Evolutionary conservation across 352 stramenopile genomes (phyloP).

Genomic region (Pythium myriotylum): DNA sequence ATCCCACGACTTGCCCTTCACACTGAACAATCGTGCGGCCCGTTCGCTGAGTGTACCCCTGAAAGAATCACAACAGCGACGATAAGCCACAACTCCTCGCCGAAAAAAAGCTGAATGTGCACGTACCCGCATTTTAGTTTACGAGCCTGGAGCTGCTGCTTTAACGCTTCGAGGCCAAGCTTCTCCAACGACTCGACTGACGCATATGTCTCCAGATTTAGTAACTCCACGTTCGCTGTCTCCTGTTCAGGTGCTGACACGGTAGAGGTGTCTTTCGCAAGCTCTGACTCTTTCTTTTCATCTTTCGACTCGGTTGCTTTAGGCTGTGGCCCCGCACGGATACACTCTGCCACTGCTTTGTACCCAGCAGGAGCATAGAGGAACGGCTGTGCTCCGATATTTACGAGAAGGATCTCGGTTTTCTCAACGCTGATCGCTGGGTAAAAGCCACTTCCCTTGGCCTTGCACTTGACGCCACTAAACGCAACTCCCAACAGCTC

Average conservation of each 20-base stretch:
- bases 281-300: not conserved
- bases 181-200: conserved; percentile 72
- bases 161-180: conserved; percentile 91
- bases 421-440: conserved; percentile 85
- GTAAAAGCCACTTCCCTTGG: conserved; percentile 47
- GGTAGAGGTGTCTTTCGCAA: not conserved
- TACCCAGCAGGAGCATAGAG: conserved; percentile 52
- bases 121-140: conserved; percentile 96
- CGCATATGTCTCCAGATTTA: conserved; percentile 63
- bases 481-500: conserved; percentile 66
- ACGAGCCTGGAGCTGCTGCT: conserved; percentile 90
- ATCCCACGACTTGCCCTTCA: conserved; percentile 91
- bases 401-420: conserved; percentile 80
- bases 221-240: conserved; percentile 17
- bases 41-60: conserved; percentile 91
- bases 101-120: not conserved
- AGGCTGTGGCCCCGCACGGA: conserved; percentile 4
- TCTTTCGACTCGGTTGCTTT: too few species aligned
- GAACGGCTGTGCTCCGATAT: conserved; percentile 81
- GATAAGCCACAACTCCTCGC: not conserved
- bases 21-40: conserved; percentile 90
- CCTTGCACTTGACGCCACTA: conserved; percentile 39
- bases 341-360: conserved; percentile 43
- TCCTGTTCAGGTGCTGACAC: conserved; percentile 7
- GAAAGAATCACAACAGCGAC: conserved; percentile 11